Evolutionary conservation across 306 rosid genomes (phyloP).

Genomic region (Cucurbita argyrosperma): DNA sequence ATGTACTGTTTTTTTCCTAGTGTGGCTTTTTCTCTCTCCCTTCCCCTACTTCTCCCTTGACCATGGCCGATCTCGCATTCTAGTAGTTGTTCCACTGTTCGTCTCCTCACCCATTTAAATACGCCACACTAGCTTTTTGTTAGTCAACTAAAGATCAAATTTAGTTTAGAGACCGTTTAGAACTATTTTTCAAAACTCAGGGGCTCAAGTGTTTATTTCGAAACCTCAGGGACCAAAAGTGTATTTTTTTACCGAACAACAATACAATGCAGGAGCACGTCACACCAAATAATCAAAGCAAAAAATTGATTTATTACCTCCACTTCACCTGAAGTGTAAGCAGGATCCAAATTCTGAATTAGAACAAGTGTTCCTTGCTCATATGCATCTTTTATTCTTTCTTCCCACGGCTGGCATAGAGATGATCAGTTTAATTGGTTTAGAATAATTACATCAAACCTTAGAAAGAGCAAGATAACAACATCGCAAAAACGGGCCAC

Average conservation of each 20-base stretch:
- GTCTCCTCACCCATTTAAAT: too few species aligned
- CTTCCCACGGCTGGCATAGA: constrained; percentile 75
- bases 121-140: background rate
- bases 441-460: background rate
- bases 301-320: constrained; percentile 39
- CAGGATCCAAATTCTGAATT: constrained; percentile 74
- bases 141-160: background rate
- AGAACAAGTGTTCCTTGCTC: constrained; percentile 58
- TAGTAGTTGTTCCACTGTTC: too few species aligned
- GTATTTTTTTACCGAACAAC: too few species aligned
- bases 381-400: constrained; percentile 37
- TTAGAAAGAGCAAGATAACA: background rate
- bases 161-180: background rate
- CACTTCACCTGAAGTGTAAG: constrained; percentile 54
- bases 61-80: too few species aligned
- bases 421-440: background rate
- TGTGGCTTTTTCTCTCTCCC: too few species aligned
- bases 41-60: too few species aligned
- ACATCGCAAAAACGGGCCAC: background rate
- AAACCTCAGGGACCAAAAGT: background rate
- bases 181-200: background rate
- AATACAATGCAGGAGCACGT: background rate
- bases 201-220: background rate
- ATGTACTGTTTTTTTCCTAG: too few species aligned
- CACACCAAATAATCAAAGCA: background rate